These are phyloP conservation scores for Emericellopsis cladophorae DNA, from an alignment of 2,329 filamentous ascomycete genomes.

Conservation along the genomic window DNA sequence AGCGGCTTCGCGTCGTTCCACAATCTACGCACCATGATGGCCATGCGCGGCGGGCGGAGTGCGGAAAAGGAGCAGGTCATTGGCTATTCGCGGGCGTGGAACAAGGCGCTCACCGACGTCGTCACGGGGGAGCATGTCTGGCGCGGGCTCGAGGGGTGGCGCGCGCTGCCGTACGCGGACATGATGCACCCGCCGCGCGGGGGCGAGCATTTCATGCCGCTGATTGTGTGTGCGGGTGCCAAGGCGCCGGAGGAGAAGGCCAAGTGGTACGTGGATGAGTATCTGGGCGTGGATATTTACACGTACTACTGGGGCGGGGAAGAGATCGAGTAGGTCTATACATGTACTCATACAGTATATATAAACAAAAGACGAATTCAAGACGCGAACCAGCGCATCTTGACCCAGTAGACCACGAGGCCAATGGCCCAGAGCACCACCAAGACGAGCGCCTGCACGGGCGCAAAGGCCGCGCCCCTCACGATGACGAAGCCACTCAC, in stretches of 20 bases:
- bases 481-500: slow-evolving; percentile 49
- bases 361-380: background rate
- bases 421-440: slow-evolving; percentile 37
- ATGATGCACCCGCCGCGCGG: slow-evolving; percentile 39
- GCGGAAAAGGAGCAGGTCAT: slow-evolving; percentile 8
- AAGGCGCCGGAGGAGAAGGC: slow-evolving; percentile 29
- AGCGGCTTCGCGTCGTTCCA: slow-evolving; percentile 47
- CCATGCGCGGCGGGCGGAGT: slow-evolving; percentile 11
- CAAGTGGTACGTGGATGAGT: slow-evolving; percentile 34
- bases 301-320: slow-evolving; percentile 41
- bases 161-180: slow-evolving; percentile 31
- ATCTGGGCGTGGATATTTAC: slow-evolving; percentile 32
- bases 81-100: slow-evolving; percentile 26
- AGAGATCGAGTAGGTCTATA: slow-evolving; percentile 5
- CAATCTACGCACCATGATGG: slow-evolving; percentile 26
- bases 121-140: slow-evolving; percentile 16
- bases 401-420: slow-evolving; percentile 23
- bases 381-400: background rate
- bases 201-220: slow-evolving; percentile 46
- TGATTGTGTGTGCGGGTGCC: slow-evolving; percentile 42
- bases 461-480: slow-evolving; percentile 46
- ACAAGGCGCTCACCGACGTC: slow-evolving; percentile 24
- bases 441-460: slow-evolving; percentile 37
- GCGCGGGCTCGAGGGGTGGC: slow-evolving; percentile 30
- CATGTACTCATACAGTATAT: background rate